Conservation (phyloP, 345 rosid genomes). For the Salix viminalis region DNA sequence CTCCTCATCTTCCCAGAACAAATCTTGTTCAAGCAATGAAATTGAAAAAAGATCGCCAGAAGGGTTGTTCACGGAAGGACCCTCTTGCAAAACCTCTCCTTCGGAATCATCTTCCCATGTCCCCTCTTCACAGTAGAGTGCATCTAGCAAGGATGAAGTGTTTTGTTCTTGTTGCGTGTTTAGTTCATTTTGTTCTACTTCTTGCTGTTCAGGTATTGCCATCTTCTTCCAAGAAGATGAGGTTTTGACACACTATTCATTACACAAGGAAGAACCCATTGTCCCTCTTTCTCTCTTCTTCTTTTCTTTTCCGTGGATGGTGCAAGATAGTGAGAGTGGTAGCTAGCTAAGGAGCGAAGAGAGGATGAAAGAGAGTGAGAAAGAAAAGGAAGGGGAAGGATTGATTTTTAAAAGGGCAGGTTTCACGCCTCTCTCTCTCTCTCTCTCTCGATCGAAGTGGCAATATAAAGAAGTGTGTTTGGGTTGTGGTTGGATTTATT, state of each 20-base stretch:
- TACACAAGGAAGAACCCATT: constrained; percentile 19
- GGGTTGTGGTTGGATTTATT: constrained; percentile 13
- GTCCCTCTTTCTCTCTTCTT: background rate
- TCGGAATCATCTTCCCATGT: constrained; percentile 18
- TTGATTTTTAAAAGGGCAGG: constrained; percentile 44
- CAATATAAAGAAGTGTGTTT: background rate
- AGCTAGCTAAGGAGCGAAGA: constrained; percentile 12
- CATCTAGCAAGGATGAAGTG: constrained; percentile 15
- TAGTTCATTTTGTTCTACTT: background rate
- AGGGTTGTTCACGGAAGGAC: background rate
- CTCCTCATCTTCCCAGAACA: constrained; percentile 77
- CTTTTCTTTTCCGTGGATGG: constrained; percentile 12
- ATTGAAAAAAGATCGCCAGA: constrained; percentile 27
- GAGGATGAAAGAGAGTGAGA: constrained; percentile 15
- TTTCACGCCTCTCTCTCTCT: constrained; percentile 48
- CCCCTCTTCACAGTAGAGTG: constrained; percentile 31
- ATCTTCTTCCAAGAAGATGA: constrained; percentile 35
- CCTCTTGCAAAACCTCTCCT: constrained; percentile 6
- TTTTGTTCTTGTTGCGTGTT: background rate
- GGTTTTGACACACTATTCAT: constrained; percentile 15
- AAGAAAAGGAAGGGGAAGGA: constrained; percentile 23
- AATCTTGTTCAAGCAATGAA: constrained; percentile 52
- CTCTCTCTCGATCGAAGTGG: background rate
- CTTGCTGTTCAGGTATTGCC: background rate
- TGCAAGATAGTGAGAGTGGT: constrained; percentile 6